Evolutionary conservation across 306 rosid genomes (phyloP).

Genomic region (Neltuma alba): DNA sequence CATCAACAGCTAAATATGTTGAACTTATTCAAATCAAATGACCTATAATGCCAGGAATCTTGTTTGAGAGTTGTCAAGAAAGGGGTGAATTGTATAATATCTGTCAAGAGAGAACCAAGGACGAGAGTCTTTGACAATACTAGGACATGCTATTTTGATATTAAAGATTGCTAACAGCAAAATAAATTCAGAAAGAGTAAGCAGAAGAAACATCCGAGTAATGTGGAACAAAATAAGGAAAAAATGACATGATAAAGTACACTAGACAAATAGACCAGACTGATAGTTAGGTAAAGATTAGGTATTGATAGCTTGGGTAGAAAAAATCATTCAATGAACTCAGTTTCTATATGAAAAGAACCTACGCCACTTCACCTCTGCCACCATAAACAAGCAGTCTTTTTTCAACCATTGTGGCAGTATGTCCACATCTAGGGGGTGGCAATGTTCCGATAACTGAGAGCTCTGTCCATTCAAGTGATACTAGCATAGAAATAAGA

Average conservation of each 20-base stretch:
- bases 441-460: slow-evolving; percentile 81
- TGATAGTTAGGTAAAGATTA: neutral
- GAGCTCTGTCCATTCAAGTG: slow-evolving; percentile 94
- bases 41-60: neutral
- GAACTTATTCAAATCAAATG: neutral
- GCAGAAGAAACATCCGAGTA: neutral
- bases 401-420: slow-evolving; percentile 90
- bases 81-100: neutral
- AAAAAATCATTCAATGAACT: slow-evolving; percentile 10
- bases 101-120: neutral
- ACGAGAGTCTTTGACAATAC: slow-evolving; percentile 4
- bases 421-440: slow-evolving; percentile 94
- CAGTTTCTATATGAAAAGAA: slow-evolving; percentile 22
- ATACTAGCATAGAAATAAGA: slow-evolving; percentile 56
- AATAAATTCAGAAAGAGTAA: slow-evolving; percentile 7
- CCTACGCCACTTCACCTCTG: slow-evolving; percentile 66
- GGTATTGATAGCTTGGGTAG: neutral
- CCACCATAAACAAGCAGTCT: slow-evolving; percentile 93
- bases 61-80: neutral
- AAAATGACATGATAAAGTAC: neutral
- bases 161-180: neutral
- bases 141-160: neutral
- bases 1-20: neutral
- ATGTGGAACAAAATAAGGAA: slow-evolving; percentile 28
- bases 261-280: neutral